Base-by-base conservation (phyloP, 805 yeast genomes). In the Ogataea methylovora region DNA sequence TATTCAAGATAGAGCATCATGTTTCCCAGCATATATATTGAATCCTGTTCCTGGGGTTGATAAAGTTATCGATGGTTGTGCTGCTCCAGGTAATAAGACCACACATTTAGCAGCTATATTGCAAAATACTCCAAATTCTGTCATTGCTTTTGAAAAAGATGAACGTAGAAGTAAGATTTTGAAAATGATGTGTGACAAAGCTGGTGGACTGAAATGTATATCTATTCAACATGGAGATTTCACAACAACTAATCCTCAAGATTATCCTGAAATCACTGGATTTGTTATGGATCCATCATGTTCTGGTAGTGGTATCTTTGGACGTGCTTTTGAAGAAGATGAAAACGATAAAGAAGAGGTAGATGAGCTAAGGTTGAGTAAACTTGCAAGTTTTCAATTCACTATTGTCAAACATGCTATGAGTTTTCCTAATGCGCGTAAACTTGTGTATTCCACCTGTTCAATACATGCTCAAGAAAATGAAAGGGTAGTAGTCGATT, bases 11-110 rank as follows among this genome's bases (percentile, higher is more conserved):
- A 66, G 98, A 33, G 96, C 97, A 0, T 87, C 97, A 2, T 92
- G 98, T 55, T 87, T 92, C 52, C 99, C 99, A 0, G 96, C 94
- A 0, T 76, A 75, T 40, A 87, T 92, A 19, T 59, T 92, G 31
- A 66, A 73, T 41, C 84, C 90, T 1, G 36, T 53, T 1, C 65
- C 73, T 4, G 81, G 79, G 29, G 38, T 32, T 9, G 79, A 72
- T 38, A 58, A 66, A 17, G 76, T 87, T 9, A 83, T 92, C 29
- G 99, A 92, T 60, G 82, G 96, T 1, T 88, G 97, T 61, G 88
- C 97, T 3, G 98, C 99, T 0, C 99, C 99, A 4, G 99, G 99
- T 5, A 92, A 92, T 58, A 94, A 92, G 55, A 92, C 99, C 0
- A 85, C 97, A 0, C 97, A 90, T 59, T 61, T 81, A 16, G 95